Evolutionary conservation across 2,329 filamentous ascomycete species (phyloP), one percentile per base, ranked within the genome.

Genomic region (Xenoacremonium recifei): DNA sequence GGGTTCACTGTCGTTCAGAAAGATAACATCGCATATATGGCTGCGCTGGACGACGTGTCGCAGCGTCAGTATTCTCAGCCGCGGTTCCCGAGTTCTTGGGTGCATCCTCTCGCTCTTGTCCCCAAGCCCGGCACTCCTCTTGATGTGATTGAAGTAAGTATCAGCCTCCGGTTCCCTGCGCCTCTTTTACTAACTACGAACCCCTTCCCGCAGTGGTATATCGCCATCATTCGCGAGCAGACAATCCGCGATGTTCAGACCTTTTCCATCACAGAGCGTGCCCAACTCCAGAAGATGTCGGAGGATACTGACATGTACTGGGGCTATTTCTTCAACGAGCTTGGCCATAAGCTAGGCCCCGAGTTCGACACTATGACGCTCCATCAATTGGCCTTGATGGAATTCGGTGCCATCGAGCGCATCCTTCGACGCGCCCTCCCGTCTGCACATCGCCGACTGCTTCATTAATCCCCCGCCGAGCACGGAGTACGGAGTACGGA

Each of bases 1-100:
- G 82, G 80, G 2, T 84, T 85, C 57, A 80, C 77, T 4, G 66
- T 76, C 2, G 47, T 72, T n/a, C 77, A 80, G 67, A 84, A 84
- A 62, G 77, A 82, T 51, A 74, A 79, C 50, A 68, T 85, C 48
- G 70, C 75, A 6, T 69, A 53, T 39, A 39, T 69, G n/a, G 64
- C 64, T 3, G 57, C 60, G 13, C 52, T 79, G 47, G 31, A 55
- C 0, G 62, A 69, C 1, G 34, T 48, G 13, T 64, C 67, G 35
- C 49, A 65, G 36, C 57, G 55, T 5, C 59, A 65, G 17, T 72
- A 69, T 51, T 71, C 72, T 35, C 67, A 75, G 55, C 78, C 80
- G 2, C 66, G 64, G 4, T 69, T 67, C 39, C 69, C 77, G 2
- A 49, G 68, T 15, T 49, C 62, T 23, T 84, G 79, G 79, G 58